These are phyloP conservation scores for Suhomyces xylopsoci DNA, from an alignment of 805 yeast species.

Conservation along the genomic window DNA sequence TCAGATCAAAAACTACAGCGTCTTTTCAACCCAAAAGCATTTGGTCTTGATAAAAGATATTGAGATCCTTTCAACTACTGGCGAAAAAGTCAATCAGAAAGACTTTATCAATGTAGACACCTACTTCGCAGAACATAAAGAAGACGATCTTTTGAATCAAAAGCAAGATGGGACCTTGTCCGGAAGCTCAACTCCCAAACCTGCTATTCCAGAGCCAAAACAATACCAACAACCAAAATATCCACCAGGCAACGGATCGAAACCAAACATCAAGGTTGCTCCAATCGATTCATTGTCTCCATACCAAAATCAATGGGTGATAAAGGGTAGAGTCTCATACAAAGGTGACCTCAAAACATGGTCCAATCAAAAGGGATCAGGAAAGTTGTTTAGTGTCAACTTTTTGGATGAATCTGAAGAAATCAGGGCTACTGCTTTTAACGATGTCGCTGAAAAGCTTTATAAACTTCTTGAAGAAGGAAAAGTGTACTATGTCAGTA, in stretches of 20 bases:
- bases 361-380: conserved; percentile 84
- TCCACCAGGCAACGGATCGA: conserved; percentile 3
- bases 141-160: conserved; percentile 36
- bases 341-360: conserved; percentile 87
- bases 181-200: conserved; percentile 7
- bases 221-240: conserved; percentile 7
- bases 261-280: conserved; percentile 40
- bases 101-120: conserved; percentile 49
- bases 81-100: conserved; percentile 33
- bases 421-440: conserved; percentile 92
- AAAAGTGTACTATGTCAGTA: conserved; percentile 78
- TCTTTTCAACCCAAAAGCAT: conserved; percentile 48
- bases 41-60: conserved; percentile 48
- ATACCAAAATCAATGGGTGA: conserved; percentile 86
- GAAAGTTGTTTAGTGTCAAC: conserved; percentile 84
- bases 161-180: conserved; percentile 7
- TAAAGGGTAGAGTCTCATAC: conserved; percentile 86
- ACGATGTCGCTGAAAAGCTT: conserved; percentile 77
- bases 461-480: conserved; percentile 82
- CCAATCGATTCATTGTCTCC: conserved; percentile 90
- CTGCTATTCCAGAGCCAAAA: conserved; percentile 8
- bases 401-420: conserved; percentile 93
- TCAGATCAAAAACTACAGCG: conserved; percentile 38
- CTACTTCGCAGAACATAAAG: conserved; percentile 58
- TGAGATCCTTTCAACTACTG: conserved; percentile 38